phyloP scores from a whole-genome alignment of 257 asterid genomes.

The Lavandula angustifolia region DNA sequence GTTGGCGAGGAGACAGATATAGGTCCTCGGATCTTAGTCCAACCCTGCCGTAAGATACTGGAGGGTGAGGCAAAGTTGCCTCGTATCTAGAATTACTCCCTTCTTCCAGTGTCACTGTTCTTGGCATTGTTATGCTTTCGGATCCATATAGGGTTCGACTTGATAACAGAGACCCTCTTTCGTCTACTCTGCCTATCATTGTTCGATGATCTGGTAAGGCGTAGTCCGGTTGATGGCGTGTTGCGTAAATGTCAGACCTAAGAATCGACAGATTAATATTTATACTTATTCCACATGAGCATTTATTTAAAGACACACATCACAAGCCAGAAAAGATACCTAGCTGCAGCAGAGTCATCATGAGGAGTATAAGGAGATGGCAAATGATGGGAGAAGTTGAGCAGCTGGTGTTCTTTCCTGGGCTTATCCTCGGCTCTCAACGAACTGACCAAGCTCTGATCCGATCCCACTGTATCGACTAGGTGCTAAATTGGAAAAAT shows the following conservation, averaged over 20 bases:
- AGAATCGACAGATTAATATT: slow-evolving; percentile 24
- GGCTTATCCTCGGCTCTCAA: slow-evolving; percentile 43
- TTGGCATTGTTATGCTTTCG: slow-evolving; percentile 28
- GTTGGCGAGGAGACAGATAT: slow-evolving; percentile 34
- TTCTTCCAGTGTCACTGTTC: slow-evolving; percentile 40
- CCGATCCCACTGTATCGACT: slow-evolving; percentile 43
- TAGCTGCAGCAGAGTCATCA: slow-evolving; percentile 36
- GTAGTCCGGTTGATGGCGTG: slow-evolving; percentile 43
- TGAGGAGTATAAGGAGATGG: slow-evolving; percentile 44
- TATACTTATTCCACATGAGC: slow-evolving; percentile 2
- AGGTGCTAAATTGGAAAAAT: slow-evolving; percentile 47
- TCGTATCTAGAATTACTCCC: slow-evolving; percentile 41
- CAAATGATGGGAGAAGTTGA: slow-evolving; percentile 44
- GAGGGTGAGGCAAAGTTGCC: slow-evolving; percentile 21
- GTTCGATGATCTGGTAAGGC: slow-evolving; percentile 30
- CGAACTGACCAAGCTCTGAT: slow-evolving; percentile 43
- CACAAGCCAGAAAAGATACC: slow-evolving; percentile 41
- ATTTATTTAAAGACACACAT: background rate
- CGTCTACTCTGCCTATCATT: slow-evolving; percentile 24
- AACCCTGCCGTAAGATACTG: slow-evolving; percentile 36
- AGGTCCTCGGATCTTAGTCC: slow-evolving; percentile 37
- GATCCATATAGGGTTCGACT: slow-evolving; percentile 25
- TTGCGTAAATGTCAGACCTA: slow-evolving; percentile 55
- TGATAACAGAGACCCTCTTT: slow-evolving; percentile 13
- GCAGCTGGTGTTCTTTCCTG: slow-evolving; percentile 40